Percentiles rank a stretch among this genome's conserved stretches.
These are phyloP conservation scores for Diaporthe nobilis DNA, from an alignment of 2,329 filamentous ascomycete genomes.

Conservation along the genomic window DNA sequence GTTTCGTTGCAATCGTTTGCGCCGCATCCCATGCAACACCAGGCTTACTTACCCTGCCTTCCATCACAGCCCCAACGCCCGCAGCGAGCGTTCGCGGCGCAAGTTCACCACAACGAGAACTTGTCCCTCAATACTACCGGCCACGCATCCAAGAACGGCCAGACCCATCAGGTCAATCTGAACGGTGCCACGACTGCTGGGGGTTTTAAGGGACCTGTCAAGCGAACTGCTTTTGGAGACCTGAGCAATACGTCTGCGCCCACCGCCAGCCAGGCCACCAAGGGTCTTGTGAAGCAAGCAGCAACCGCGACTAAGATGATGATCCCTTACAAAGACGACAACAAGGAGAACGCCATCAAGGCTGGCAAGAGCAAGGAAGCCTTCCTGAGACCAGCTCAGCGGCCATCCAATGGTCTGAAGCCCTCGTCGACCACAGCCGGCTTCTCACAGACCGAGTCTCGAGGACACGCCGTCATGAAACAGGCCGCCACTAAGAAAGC, in stretches of 20 bases:
- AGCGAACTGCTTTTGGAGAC: constrained; percentile 86
- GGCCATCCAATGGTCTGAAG: constrained; percentile 43
- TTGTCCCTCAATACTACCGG: constrained; percentile 46
- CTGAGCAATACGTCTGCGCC: constrained; percentile 78
- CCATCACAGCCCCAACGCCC: constrained; percentile 77
- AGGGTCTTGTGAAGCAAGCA: constrained; percentile 52
- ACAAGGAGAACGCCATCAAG: constrained; percentile 61
- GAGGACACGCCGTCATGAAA: constrained; percentile 30
- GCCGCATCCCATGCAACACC: constrained; percentile 11
- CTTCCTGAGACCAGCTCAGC: constrained; percentile 56
- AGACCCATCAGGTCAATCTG: constrained; percentile 22
- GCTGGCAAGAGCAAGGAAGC: constrained; percentile 50
- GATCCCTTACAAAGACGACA: constrained; percentile 46
- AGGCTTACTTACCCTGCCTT: constrained; percentile 42
- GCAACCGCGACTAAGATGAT: constrained; percentile 48
- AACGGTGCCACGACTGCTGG: constrained; percentile 61
- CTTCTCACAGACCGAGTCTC: constrained; percentile 23
- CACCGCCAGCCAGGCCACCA: constrained; percentile 49
- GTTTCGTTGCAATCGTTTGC: constrained; percentile 21
- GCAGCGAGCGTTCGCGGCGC: constrained; percentile 61
- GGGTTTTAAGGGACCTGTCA: constrained; percentile 74
- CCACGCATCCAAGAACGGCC: constrained; percentile 30
- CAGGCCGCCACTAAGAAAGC: constrained; percentile 46
- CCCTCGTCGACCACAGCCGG: constrained; percentile 38
- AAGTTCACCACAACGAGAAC: constrained; percentile 76